phyloP scores from a whole-genome alignment of 495 filamentous ascomycete genomes.

The Sphaerosporella brunnea region DNA sequence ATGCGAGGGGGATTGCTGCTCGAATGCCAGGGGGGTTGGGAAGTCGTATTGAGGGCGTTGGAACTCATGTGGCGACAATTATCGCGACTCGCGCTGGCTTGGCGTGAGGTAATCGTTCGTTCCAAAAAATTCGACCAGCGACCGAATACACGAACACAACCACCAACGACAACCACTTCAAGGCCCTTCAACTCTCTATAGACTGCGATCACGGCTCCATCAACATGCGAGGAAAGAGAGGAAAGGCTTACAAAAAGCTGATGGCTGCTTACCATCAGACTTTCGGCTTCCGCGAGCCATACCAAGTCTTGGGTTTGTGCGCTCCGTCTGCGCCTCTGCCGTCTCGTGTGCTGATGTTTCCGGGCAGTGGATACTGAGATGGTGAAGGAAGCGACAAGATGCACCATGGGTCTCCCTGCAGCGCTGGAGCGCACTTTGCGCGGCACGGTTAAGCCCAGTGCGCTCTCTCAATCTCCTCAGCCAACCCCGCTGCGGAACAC shows the following conservation, averaged over 20 bases:
- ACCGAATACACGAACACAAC: background rate
- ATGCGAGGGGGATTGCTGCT: no score
- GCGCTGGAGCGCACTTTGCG: conserved; percentile 58
- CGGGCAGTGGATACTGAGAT: conserved; percentile 58
- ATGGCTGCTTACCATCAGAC: conserved; percentile 77
- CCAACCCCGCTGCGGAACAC: conserved; percentile 1
- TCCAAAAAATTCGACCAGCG: no score
- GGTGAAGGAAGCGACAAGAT: conserved; percentile 49
- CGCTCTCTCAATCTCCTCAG: conserved; percentile 14
- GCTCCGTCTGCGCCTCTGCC: background rate
- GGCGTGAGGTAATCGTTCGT: no score
- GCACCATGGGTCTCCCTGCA: conserved; percentile 63
- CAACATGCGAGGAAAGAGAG: conserved; percentile 70
- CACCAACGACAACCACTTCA: conserved; percentile 1
- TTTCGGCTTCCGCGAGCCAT: conserved; percentile 80
- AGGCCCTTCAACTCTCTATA: no score
- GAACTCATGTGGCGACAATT: no score
- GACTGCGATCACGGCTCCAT: background rate
- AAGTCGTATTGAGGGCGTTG: no score
- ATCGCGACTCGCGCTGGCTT: no score
- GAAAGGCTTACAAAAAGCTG: conserved; percentile 89
- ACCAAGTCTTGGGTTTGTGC: conserved; percentile 61
- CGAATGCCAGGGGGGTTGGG: no score
- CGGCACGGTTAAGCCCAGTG: conserved; percentile 70
- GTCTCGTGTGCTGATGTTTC: no score